Evolutionary conservation across 2,329 filamentous ascomycete species (phyloP).

Genomic region (Talaromyces sp.): DNA sequence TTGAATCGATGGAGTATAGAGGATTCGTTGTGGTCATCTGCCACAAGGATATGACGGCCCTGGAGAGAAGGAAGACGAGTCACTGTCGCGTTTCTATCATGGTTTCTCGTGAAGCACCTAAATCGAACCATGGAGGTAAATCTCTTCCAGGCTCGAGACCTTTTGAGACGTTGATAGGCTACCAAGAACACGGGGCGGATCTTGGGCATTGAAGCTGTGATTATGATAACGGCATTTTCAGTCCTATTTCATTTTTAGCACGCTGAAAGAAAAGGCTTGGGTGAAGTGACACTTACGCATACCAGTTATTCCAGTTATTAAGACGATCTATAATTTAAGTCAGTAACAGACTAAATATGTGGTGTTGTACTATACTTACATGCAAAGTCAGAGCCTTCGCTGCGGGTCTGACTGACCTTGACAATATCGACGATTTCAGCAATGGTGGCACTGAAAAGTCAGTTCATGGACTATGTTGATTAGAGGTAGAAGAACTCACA

Average conservation of each 20-base stretch:
- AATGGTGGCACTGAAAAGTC: constrained; percentile 13
- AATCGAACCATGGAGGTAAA: not conserved
- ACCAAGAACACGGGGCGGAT: constrained; percentile 13
- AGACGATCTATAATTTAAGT: constrained; percentile 5
- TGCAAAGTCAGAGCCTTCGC: constrained; percentile 13
- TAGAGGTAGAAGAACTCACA: constrained; percentile 1
- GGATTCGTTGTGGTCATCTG: not conserved
- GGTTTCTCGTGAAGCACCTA: not conserved
- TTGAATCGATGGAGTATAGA: not conserved
- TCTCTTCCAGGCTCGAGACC: not conserved
- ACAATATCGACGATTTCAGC: constrained; percentile 15
- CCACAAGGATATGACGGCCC: not conserved
- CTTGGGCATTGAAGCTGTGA: constrained; percentile 20
- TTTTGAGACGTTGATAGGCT: not conserved
- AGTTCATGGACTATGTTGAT: not conserved
- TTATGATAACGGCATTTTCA: constrained; percentile 20
- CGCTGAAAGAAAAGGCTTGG: not conserved
- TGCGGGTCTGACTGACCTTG: not conserved
- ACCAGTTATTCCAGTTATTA: constrained; percentile 19
- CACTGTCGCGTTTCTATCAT: not conserved
- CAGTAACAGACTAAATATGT: not conserved
- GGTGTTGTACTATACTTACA: constrained; percentile 8
- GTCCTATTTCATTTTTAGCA: constrained; percentile 3
- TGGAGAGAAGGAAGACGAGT: not conserved
- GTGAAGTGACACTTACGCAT: constrained; percentile 15